These are phyloP conservation scores for Aspergillus sergii DNA, from an alignment of 2,329 filamentous ascomycete genomes.

Conservation along the genomic window DNA sequence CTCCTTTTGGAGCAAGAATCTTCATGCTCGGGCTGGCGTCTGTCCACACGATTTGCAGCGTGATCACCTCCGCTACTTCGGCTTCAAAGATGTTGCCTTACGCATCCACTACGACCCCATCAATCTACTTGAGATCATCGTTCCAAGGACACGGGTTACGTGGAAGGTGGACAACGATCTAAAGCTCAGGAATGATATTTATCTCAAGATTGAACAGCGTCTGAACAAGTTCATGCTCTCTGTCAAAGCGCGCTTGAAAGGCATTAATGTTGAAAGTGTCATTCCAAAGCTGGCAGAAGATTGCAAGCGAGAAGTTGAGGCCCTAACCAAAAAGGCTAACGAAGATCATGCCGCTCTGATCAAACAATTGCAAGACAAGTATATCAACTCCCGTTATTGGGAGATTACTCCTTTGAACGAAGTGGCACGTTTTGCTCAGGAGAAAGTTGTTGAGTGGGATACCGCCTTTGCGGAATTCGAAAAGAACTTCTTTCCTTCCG, in stretches of 20 bases:
- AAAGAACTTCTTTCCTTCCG: conserved; percentile 85
- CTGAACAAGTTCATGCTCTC: conserved; percentile 86
- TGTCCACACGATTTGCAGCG: conserved; percentile 92
- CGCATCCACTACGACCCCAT: conserved; percentile 92
- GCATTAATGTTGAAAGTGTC: conserved; percentile 89
- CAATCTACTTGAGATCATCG: conserved; percentile 89
- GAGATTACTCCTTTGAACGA: conserved; percentile 93
- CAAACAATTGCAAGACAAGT: conserved; percentile 80
- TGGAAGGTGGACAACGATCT: conserved; percentile 98
- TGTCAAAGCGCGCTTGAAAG: conserved; percentile 78
- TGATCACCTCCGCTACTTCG: conserved; percentile 92
- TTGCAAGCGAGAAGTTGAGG: conserved; percentile 80
- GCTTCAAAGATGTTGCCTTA: conserved; percentile 80
- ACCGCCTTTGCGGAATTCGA: conserved; percentile 88
- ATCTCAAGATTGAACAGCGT: conserved; percentile 75
- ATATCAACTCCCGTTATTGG: conserved; percentile 93
- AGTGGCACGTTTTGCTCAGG: conserved; percentile 85
- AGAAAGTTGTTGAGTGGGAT: conserved; percentile 93
- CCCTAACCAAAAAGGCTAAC: conserved; percentile 74
- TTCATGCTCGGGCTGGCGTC: conserved; percentile 72
- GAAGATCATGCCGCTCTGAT: conserved; percentile 78
- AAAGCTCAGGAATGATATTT: conserved; percentile 89
- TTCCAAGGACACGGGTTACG: conserved; percentile 84
- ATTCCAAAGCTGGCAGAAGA: conserved; percentile 81
- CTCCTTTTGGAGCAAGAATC: conserved; percentile 88